These are phyloP conservation scores for Phialophora expanda DNA, from an alignment of 2,329 filamentous ascomycete genomes.

Conservation along the genomic window DNA sequence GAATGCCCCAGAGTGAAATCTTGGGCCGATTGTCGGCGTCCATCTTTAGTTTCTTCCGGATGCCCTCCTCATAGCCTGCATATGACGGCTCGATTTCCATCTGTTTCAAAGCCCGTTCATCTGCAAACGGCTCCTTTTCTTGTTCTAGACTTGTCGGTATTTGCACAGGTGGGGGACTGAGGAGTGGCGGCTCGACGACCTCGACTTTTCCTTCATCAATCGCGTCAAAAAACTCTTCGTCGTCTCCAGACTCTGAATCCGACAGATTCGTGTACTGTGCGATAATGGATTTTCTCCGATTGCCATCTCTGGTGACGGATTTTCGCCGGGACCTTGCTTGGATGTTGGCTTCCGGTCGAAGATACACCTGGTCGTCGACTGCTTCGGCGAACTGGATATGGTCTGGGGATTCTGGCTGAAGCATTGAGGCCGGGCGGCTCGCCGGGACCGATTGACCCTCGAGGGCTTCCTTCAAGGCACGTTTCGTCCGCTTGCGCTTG, in stretches of 20 bases:
- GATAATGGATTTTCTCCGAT: conserved; percentile 68
- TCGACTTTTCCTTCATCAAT: conserved; percentile 92
- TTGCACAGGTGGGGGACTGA: conserved; percentile 42
- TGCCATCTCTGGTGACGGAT: conserved; percentile 46
- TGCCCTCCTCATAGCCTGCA: conserved; percentile 87
- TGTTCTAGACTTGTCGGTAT: conserved; percentile 42
- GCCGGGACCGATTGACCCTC: conserved; percentile 58
- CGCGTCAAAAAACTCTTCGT: conserved; percentile 96
- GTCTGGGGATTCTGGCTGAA: conserved; percentile 28
- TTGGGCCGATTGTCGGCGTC: conserved; percentile 92
- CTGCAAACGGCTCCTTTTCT: conserved; percentile 53
- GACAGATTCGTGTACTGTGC: conserved; percentile 75
- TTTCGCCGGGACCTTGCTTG: conserved; percentile 32
- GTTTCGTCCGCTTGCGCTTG: conserved; percentile 87
- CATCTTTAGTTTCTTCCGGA: conserved; percentile 79
- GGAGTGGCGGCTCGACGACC: conserved; percentile 63
- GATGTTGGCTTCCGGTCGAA: conserved; percentile 46
- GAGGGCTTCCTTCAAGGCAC: conserved; percentile 83
- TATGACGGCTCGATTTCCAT: conserved; percentile 77
- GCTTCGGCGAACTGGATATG: conserved; percentile 45
- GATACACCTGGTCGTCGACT: conserved; percentile 44
- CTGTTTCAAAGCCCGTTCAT: conserved; percentile 55
- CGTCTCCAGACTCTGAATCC: conserved; percentile 75
- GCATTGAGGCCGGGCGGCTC: conserved; percentile 47
- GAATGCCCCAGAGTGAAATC: conserved; percentile 92